Percentiles rank a stretch among this genome's conserved stretches.
These are phyloP conservation scores for Acer negundo DNA, from an alignment of 345 rosid species.

Conservation along the genomic window DNA sequence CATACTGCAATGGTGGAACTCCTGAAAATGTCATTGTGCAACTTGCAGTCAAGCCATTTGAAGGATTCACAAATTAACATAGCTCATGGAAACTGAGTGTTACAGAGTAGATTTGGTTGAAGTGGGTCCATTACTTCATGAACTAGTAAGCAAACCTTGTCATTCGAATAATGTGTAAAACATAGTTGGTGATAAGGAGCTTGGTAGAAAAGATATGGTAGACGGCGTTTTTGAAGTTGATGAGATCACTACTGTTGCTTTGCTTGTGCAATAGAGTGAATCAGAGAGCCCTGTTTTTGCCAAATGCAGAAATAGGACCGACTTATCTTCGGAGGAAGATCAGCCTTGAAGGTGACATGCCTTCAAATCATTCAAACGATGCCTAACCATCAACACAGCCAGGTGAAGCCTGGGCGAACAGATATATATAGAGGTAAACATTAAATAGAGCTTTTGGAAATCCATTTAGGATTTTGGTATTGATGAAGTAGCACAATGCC, in stretches of 20 bases:
- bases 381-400: not conserved
- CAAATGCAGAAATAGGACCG: not conserved
- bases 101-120: not conserved
- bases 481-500: not conserved
- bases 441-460: not conserved
- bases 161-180: slow-evolving; percentile 1
- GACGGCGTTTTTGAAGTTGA: too few relatives aligned
- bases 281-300: not conserved
- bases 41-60: not conserved
- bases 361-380: not conserved
- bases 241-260: not conserved
- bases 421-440: not conserved
- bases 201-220: not conserved
- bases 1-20: not conserved
- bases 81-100: not conserved
- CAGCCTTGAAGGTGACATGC: not conserved
- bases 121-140: not conserved
- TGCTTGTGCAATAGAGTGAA: not conserved
- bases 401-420: not conserved
- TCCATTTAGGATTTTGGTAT: not conserved
- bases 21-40: not conserved
- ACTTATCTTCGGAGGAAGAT: not conserved
- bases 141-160: not conserved
- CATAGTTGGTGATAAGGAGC: not conserved
- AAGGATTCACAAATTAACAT: not conserved